Conservation (phyloP, 2,329 filamentous ascomycete genomes). For the Pseudogymnoascus sp. region DNA sequence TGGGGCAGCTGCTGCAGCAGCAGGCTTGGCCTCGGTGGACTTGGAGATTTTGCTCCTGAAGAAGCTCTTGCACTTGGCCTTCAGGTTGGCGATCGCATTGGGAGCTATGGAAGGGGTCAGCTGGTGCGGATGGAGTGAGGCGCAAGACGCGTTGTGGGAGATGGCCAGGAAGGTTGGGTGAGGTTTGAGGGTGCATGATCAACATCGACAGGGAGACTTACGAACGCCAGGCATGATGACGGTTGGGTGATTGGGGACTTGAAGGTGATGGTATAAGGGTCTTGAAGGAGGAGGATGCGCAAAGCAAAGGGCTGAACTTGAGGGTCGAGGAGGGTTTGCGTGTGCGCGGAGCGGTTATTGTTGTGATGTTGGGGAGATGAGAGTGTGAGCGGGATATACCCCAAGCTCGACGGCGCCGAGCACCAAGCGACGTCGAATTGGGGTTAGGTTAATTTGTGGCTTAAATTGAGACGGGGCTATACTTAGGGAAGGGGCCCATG, state of each 20-base stretch:
- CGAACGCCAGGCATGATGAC: constrained; percentile 25
- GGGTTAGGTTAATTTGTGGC: constrained; percentile 2
- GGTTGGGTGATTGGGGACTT: not conserved
- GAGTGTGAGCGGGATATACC: not conserved
- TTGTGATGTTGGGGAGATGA: constrained; percentile 4
- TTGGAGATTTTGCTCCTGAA: constrained; percentile 23
- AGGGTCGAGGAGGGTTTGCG: not conserved
- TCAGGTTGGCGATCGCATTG: constrained; percentile 23
- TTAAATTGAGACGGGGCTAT: constrained; percentile 5
- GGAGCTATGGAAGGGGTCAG: constrained; percentile 19
- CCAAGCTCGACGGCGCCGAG: constrained; percentile 1
- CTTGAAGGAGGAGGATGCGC: not conserved
- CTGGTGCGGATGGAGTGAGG: not conserved
- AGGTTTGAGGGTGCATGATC: constrained; percentile 5
- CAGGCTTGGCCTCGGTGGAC: constrained; percentile 18
- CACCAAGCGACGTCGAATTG: constrained; percentile 1
- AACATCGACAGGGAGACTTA: constrained; percentile 17
- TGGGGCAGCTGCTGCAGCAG: constrained; percentile 11
- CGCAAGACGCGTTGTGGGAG: not conserved
- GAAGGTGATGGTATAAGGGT: not conserved
- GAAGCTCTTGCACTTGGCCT: constrained; percentile 25
- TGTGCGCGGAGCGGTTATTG: not conserved
- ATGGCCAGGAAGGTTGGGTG: not conserved
- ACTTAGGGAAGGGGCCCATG: not conserved
- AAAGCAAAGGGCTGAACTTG: not conserved